phyloP scores from a whole-genome alignment of 2,329 filamentous ascomycete species.

The Diaporthe sp. region DNA sequence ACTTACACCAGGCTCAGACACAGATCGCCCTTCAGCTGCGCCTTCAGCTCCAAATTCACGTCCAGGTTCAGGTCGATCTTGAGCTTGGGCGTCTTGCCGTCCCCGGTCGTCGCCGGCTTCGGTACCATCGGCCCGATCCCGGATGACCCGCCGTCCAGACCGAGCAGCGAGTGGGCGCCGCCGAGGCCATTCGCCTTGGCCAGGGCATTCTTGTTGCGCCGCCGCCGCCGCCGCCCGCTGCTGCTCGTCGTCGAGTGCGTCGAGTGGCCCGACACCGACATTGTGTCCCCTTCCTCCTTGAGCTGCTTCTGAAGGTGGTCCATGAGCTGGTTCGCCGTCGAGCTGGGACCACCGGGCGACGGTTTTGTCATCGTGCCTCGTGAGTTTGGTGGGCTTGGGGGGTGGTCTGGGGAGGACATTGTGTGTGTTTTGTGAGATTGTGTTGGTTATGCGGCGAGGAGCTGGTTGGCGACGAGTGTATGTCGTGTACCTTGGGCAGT shows the following conservation, averaged over 20 bases:
- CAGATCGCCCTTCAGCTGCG: slow-evolving; percentile 83
- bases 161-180: background rate
- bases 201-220: slow-evolving; percentile 31
- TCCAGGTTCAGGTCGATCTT: slow-evolving; percentile 72
- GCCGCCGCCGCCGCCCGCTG: slow-evolving; percentile 35
- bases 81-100: slow-evolving; percentile 48
- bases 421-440: background rate
- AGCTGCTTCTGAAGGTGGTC: slow-evolving; percentile 34
- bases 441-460: background rate
- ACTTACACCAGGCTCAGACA: slow-evolving; percentile 78
- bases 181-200: background rate
- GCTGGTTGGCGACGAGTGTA: background rate
- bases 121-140: slow-evolving; percentile 6
- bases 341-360: slow-evolving; percentile 5
- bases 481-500: background rate
- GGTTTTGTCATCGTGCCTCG: slow-evolving; percentile 28
- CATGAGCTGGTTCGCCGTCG: slow-evolving; percentile 25
- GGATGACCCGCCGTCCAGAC: background rate
- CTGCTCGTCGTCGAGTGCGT: slow-evolving; percentile 27
- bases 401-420: slow-evolving; percentile 31
- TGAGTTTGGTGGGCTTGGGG: slow-evolving; percentile 18
- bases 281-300: slow-evolving; percentile 29
- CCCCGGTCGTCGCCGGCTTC: background rate
- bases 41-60: slow-evolving; percentile 83
- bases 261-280: slow-evolving; percentile 26